Evolutionary conservation across 148 eudicot species (phyloP), one percentile per base, ranked within the genome.

Genomic region (Persicaria maculosa): DNA sequence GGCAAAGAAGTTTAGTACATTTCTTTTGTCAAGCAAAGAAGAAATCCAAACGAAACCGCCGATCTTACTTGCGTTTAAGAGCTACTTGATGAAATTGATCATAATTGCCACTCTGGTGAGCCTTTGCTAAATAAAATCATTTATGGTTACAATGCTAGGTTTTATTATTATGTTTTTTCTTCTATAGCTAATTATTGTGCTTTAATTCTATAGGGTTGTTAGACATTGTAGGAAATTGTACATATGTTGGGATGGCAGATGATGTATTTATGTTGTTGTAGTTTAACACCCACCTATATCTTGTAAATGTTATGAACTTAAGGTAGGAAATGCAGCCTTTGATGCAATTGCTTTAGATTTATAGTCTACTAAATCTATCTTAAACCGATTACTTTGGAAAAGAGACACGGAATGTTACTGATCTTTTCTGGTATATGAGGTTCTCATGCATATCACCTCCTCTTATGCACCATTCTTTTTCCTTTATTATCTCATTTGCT

Each of bases 221-320:
- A 77, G 97, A 94, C 62, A 84, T 90, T 81, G 89, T 88, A 71
- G 86, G 86, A 81, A 85, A 89, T 83, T 91, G 98, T 88, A 85
- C 93, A 54, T 93, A 89, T 83, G 82, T 91, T 76, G 97, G 97
- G 77, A 94, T 94, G 97, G 97, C 98, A 73, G 97, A 94, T 78
- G 96, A 91, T 88, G 85, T 83, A 71, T 91, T 87, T 76, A 97
- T 93, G 17, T 79, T 94, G 79, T 80, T 94, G 73, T 97, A 94
- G 85, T 78, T 88, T 77, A 86, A 87, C 72, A 94, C 98, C 80
- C 93, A 87, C 75, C 91, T 94, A 65, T 94, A 91, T 86, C 93
- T 94, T 74, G 98, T 90, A 22, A 90, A 91, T 85, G 92, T 94
- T 47, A 93, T 94, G 83, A 86, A 85, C 77, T 84, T 94, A 85